Percentiles rank a stretch among this genome's conserved stretches.
These are phyloP conservation scores for Linnemannia schmuckeri DNA, from an alignment of 192 early-diverging fungal genomes.

Conservation along the genomic window DNA sequence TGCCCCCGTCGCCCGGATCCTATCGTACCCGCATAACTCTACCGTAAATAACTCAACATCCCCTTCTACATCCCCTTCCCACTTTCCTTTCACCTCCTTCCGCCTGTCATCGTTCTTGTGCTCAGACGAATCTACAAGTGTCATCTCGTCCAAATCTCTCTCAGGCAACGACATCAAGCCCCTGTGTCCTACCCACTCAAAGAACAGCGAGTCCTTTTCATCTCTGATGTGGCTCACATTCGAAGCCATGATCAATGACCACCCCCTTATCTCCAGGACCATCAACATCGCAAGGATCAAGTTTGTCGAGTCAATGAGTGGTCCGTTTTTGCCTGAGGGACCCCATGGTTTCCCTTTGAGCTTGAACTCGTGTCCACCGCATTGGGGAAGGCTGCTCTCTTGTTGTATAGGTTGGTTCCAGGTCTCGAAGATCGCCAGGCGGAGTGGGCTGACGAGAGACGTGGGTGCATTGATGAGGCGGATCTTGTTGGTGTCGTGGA, in stretches of 20 bases:
- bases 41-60: not conserved
- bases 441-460: not conserved
- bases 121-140: not conserved
- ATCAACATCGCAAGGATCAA: not conserved
- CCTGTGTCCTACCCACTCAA: not conserved
- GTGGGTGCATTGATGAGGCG: conserved; percentile 11
- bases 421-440: not conserved
- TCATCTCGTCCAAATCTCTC: not conserved
- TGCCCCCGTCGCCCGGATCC: not conserved
- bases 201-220: not conserved
- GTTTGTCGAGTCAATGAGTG: not conserved
- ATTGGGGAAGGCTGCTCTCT: not conserved
- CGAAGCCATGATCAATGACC: not conserved
- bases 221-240: not conserved
- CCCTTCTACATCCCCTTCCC: not conserved
- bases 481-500: conserved; percentile 12
- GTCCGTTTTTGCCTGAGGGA: not conserved
- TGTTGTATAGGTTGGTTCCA: conserved; percentile 17
- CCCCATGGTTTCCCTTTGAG: not conserved
- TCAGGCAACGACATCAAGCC: not conserved
- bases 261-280: not conserved
- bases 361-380: not conserved
- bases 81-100: not conserved
- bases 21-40: not conserved
- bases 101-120: not conserved